Percentiles rank a stretch among this genome's conserved stretches.
These are phyloP conservation scores for Ophiosphaerella korrae DNA, from an alignment of 2,329 filamentous ascomycete genomes.

Conservation along the genomic window DNA sequence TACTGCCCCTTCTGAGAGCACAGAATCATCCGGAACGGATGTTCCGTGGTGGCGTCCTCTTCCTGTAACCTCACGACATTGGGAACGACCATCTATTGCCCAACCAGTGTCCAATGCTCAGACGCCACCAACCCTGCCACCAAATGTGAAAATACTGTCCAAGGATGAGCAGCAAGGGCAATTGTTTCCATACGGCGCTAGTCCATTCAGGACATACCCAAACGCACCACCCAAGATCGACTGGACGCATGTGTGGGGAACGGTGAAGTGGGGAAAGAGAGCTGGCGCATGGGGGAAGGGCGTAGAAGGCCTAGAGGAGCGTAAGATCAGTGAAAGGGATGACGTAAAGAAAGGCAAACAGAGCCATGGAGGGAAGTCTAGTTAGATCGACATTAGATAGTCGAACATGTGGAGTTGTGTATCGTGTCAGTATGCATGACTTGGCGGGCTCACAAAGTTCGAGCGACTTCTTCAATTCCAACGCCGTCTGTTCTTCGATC, in stretches of 20 bases:
- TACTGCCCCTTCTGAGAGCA: conserved; percentile 66
- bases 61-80: conserved; percentile 66
- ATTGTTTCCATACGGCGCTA: conserved; percentile 52
- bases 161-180: conserved; percentile 22
- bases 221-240: conserved; percentile 58
- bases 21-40: conserved; percentile 44
- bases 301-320: conserved; percentile 52
- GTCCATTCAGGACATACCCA: conserved; percentile 51
- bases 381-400: not conserved
- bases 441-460: not conserved
- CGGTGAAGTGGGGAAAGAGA: conserved; percentile 58
- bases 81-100: conserved; percentile 57
- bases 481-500: not conserved
- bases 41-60: conserved; percentile 72
- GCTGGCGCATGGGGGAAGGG: conserved; percentile 60
- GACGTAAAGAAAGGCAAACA: not conserved
- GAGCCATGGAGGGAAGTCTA: not conserved
- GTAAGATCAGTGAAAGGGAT: conserved; percentile 38
- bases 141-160: conserved; percentile 21
- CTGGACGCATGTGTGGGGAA: conserved; percentile 61
- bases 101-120: not conserved
- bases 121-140: conserved; percentile 6
- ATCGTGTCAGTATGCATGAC: too few species aligned
- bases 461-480: not conserved
- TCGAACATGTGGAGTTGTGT: too few species aligned